A percentile compares a stretch with the other conserved stretches of the same genome.
Evolutionary conservation across 2,329 filamentous ascomycete species (phyloP).

Genomic region (Lachnellula suecica): DNA sequence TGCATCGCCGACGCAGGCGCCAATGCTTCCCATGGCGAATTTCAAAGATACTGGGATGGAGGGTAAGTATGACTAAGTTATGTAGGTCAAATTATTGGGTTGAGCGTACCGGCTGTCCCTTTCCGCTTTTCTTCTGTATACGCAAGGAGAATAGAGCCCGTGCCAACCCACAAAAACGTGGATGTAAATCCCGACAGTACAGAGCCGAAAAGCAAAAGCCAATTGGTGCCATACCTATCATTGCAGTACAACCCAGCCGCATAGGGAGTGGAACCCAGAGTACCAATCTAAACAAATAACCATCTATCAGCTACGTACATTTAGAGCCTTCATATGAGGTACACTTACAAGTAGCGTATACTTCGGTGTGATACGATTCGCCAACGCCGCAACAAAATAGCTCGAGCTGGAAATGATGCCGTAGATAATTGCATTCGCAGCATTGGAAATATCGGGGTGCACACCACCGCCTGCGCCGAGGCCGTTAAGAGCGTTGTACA

Average conservation of each 20-base stretch:
- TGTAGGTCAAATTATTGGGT: too few relatives aligned
- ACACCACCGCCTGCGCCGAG: slow-evolving; percentile 56
- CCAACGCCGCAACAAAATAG: neutral
- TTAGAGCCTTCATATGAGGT: too few relatives aligned
- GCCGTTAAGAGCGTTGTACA: slow-evolving; percentile 66
- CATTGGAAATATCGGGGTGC: neutral
- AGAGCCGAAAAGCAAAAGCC: neutral
- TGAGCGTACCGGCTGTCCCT: neutral
- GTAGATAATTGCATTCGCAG: neutral
- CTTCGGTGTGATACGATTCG: neutral
- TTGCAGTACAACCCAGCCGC: neutral
- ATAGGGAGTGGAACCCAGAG: neutral
- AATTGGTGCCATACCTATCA: neutral
- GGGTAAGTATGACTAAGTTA: too few relatives aligned
- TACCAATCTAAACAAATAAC: neutral
- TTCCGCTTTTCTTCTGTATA: neutral
- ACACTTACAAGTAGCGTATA: neutral
- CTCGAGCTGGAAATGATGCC: neutral
- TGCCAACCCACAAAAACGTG: neutral
- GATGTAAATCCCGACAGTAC: neutral
- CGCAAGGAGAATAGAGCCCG: neutral
- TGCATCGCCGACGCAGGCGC: neutral
- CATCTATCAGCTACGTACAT: neutral
- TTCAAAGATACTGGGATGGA: neutral
- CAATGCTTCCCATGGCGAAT: neutral